Evolutionary conservation across 768 basidiomycete genomes (phyloP).

Genomic region (Boletales sp.): DNA sequence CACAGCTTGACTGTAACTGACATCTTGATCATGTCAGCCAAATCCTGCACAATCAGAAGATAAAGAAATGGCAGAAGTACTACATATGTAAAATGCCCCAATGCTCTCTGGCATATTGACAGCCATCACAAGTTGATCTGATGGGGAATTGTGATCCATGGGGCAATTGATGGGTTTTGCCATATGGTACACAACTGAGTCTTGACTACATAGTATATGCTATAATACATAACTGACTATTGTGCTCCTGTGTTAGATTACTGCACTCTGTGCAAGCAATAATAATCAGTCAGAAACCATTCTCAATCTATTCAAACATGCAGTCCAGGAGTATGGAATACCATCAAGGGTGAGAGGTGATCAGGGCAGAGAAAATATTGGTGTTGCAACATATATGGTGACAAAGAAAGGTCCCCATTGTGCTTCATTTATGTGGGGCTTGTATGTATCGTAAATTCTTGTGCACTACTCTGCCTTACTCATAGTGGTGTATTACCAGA

Average conservation of each 20-base stretch:
- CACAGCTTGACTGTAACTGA: too few relatives aligned
- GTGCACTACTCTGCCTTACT: neutral
- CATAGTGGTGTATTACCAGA: conserved; percentile 11
- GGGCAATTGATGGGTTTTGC: neutral
- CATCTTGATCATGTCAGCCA: neutral
- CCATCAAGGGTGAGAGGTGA: conserved; percentile 30
- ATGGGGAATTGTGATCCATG: neutral
- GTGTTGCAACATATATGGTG: conserved; percentile 25
- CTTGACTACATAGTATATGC: too few relatives aligned
- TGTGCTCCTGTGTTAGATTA: too few relatives aligned
- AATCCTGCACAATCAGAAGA: neutral
- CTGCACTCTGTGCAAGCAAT: too few relatives aligned
- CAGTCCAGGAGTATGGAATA: conserved; percentile 7
- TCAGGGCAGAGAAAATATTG: conserved; percentile 28
- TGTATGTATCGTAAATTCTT: conserved; percentile 1
- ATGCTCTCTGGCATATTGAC: neutral
- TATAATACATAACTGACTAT: too few relatives aligned
- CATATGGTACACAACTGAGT: neutral
- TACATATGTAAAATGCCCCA: neutral
- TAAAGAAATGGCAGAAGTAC: neutral
- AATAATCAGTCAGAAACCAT: neutral
- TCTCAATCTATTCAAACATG: neutral
- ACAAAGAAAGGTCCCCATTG: conserved; percentile 15
- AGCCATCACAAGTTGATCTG: neutral
- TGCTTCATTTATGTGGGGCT: conserved; percentile 31